Conservation (phyloP, 2,329 filamentous ascomycete genomes). For the Alternaria rosae region DNA sequence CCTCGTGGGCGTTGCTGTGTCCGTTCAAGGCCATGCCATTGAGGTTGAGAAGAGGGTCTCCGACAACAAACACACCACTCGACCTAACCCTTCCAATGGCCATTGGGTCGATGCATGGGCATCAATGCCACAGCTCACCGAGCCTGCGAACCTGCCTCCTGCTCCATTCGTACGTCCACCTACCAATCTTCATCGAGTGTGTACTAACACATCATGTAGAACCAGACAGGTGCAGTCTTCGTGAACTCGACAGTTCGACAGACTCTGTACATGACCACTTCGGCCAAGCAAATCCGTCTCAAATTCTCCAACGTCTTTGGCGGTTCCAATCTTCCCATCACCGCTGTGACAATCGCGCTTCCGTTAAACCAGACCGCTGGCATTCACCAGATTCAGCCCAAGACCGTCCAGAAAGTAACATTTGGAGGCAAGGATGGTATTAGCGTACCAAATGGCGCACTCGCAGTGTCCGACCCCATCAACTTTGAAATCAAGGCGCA, state of each 20-base stretch:
- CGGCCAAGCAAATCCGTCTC: slow-evolving; percentile 64
- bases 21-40: slow-evolving; percentile 18
- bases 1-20: slow-evolving; percentile 19
- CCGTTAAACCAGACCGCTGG: slow-evolving; percentile 63
- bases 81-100: slow-evolving; percentile 42
- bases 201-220: slow-evolving; percentile 49
- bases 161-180: slow-evolving; percentile 57
- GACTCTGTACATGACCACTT: slow-evolving; percentile 67
- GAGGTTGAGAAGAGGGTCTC: slow-evolving; percentile 1
- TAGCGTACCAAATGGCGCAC: slow-evolving; percentile 62
- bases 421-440: slow-evolving; percentile 64
- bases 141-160: slow-evolving; percentile 67
- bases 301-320: slow-evolving; percentile 73
- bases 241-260: slow-evolving; percentile 70
- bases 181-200: not conserved
- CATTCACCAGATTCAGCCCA: slow-evolving; percentile 59
- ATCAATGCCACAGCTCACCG: slow-evolving; percentile 70
- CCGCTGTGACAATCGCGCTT: slow-evolving; percentile 64
- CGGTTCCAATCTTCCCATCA: slow-evolving; percentile 65
- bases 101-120: slow-evolving; percentile 72
- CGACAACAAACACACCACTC: slow-evolving; percentile 19
- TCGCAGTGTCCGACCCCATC: slow-evolving; percentile 68
- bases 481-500: slow-evolving; percentile 61
- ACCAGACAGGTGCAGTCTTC: slow-evolving; percentile 63
- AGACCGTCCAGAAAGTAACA: slow-evolving; percentile 62